These are phyloP conservation scores for Echinochloa phyllopogon DNA, from an alignment of 176 grass and related monocot genomes.

Conservation along the genomic window DNA sequence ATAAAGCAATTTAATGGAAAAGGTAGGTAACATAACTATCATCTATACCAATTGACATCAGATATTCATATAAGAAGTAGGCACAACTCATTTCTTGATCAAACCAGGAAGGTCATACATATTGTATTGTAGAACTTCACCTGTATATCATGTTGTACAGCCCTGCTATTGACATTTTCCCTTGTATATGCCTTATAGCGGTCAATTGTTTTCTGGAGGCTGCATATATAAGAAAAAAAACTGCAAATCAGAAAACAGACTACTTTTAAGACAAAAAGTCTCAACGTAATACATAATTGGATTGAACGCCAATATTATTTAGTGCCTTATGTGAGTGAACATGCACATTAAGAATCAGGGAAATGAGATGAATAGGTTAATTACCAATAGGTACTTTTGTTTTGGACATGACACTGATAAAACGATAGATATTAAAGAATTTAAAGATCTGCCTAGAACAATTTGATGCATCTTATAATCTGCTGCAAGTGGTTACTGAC, in stretches of 20 bases:
- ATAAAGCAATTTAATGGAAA: not conserved
- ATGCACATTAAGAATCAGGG: not conserved
- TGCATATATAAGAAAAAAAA: constrained; percentile 32
- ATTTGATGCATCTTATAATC: not conserved
- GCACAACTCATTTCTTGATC: not conserved
- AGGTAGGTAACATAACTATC: not conserved
- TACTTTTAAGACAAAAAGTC: not conserved
- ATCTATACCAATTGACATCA: not conserved
- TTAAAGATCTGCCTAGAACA: constrained; percentile 3
- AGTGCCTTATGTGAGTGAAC: not conserved
- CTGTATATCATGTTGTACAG: constrained; percentile 50
- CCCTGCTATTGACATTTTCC: constrained; percentile 42
- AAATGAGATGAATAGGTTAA: not conserved
- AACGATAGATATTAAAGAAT: not conserved
- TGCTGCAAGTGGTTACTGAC: not conserved
- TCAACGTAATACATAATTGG: not conserved
- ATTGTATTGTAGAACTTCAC: constrained; percentile 34
- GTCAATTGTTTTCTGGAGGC: constrained; percentile 65
- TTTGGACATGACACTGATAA: not conserved
- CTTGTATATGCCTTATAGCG: constrained; percentile 60
- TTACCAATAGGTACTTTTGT: not conserved
- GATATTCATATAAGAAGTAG: not conserved
- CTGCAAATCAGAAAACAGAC: not conserved
- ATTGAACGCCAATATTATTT: not conserved
- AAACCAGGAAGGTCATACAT: not conserved